phyloP scores from a whole-genome alignment of 371 early-diverging fungal species.

The Syncephalastrum contaminatum region DNA sequence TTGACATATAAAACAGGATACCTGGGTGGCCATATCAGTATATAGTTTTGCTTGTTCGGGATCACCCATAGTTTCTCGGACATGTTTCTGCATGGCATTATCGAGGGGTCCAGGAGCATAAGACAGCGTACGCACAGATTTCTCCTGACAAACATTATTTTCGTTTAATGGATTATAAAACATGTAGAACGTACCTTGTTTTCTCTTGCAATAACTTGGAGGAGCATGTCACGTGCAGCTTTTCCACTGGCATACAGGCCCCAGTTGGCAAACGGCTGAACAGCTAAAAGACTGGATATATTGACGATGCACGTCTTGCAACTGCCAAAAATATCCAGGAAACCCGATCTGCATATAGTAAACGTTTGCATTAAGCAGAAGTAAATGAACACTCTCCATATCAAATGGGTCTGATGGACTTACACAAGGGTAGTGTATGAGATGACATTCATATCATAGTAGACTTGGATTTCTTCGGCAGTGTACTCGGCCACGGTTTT shows the following conservation, averaged over 20 bases:
- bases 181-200: slow-evolving; percentile 20
- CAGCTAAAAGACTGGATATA: slow-evolving; percentile 83
- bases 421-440: slow-evolving; percentile 54
- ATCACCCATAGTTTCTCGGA: slow-evolving; percentile 76
- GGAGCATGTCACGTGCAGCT: slow-evolving; percentile 85
- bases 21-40: slow-evolving; percentile 59
- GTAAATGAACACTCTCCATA: not conserved
- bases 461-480: slow-evolving; percentile 49
- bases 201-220: slow-evolving; percentile 69
- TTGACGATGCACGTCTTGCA: slow-evolving; percentile 58
- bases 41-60: slow-evolving; percentile 62
- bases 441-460: slow-evolving; percentile 60
- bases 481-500: slow-evolving; percentile 58
- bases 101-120: slow-evolving; percentile 94
- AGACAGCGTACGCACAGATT: slow-evolving; percentile 54
- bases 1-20: slow-evolving; percentile 14
- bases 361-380: not conserved
- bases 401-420: slow-evolving; percentile 4
- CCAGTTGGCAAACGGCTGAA: slow-evolving; percentile 79
- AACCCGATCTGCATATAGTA: too few relatives aligned
- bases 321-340: too few relatives aligned
- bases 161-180: not conserved
- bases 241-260: slow-evolving; percentile 85
- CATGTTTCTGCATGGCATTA: slow-evolving; percentile 81
- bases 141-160: too few relatives aligned